Percentiles rank a stretch among this genome's conserved stretches.
These are phyloP conservation scores for Sporothrix pallida DNA, from an alignment of 2,329 filamentous ascomycete species.

Conservation along the genomic window DNA sequence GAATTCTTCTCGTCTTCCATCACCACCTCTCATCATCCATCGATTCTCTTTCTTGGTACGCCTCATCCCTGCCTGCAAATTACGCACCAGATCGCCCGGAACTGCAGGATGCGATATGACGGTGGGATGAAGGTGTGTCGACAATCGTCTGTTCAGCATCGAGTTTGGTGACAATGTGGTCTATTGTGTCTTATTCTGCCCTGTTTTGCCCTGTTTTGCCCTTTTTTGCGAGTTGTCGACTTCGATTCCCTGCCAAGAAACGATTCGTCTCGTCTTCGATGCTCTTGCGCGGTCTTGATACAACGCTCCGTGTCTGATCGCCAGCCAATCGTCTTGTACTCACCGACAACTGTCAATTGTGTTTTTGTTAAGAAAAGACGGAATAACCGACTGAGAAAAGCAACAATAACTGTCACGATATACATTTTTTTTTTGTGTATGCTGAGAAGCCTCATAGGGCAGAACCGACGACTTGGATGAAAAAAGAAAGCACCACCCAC, in stretches of 20 bases:
- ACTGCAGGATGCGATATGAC: constrained; percentile 6
- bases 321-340: not conserved
- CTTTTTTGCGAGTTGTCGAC: not conserved
- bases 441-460: not conserved
- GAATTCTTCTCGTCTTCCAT: not conserved
- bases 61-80: not conserved
- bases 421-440: no score
- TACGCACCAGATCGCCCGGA: constrained; percentile 20
- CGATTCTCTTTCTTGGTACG: not conserved
- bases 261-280: constrained; percentile 17
- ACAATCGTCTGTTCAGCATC: not conserved
- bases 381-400: not conserved
- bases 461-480: not conserved
- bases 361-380: no score
- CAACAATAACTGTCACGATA: not conserved
- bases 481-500: not conserved
- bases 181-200: no score
- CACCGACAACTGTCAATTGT: not conserved
- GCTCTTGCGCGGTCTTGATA: constrained; percentile 21
- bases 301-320: constrained; percentile 30
- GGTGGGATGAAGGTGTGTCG: not conserved
- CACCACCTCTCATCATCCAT: not conserved
- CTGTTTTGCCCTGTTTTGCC: no score
- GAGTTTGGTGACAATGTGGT: not conserved
- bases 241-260: constrained; percentile 20